These are phyloP conservation scores for Vaccinium myrtillus DNA, from an alignment of 148 eudicot species.

Conservation along the genomic window DNA sequence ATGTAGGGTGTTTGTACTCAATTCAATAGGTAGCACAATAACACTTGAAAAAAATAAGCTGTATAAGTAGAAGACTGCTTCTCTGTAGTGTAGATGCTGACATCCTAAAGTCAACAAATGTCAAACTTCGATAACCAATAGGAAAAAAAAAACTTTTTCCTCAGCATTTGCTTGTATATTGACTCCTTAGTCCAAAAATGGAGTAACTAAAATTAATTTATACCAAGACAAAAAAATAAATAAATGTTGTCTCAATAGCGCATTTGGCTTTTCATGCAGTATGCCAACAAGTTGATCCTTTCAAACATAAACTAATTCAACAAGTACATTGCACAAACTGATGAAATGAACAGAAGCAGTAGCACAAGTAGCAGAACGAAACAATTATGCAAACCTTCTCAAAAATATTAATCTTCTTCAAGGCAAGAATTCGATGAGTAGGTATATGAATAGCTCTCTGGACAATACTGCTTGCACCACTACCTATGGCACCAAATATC, in stretches of 20 bases:
- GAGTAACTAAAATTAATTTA: background rate
- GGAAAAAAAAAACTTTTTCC: background rate
- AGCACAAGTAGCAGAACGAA: background rate
- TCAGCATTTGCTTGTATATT: background rate
- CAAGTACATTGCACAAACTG: background rate
- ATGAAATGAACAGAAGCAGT: background rate
- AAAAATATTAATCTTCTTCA: constrained; percentile 93
- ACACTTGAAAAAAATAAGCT: background rate
- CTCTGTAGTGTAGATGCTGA: background rate
- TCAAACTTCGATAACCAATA: background rate
- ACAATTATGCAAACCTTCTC: constrained; percentile 61
- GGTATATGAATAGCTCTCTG: constrained; percentile 96
- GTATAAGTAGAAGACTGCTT: background rate
- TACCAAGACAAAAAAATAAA: too few relatives aligned
- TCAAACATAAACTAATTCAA: background rate
- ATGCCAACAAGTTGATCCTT: background rate
- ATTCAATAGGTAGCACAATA: background rate
- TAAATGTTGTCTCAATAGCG: background rate
- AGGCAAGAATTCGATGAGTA: constrained; percentile 75
- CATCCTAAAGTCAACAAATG: background rate
- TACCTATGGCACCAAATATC: constrained; percentile 88
- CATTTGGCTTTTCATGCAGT: background rate
- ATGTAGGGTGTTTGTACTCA: background rate
- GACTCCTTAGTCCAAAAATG: background rate
- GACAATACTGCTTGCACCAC: constrained; percentile 98